These are phyloP conservation scores for Gastrolobium villosum DNA, from an alignment of 306 rosid species.

Conservation along the genomic window DNA sequence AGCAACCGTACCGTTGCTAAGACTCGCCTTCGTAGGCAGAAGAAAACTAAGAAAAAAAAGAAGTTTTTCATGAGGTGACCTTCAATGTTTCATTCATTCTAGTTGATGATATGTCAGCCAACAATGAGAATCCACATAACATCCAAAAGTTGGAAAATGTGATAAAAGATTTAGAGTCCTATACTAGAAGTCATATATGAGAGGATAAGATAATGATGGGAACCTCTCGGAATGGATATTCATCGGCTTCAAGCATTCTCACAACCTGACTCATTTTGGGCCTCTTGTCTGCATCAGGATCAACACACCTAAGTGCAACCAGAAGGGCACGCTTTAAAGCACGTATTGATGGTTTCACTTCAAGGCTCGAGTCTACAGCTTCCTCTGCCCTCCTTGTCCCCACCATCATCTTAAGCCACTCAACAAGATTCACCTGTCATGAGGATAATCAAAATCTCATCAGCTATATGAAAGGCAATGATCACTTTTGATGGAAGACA, in stretches of 20 bases:
- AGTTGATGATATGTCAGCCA: neutral
- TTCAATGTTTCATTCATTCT: neutral
- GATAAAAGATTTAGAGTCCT: constrained; percentile 23
- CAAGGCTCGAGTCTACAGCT: constrained; percentile 69
- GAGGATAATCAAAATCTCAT: constrained; percentile 16
- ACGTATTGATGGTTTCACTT: constrained; percentile 70
- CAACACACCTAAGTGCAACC: constrained; percentile 78
- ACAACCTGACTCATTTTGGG: constrained; percentile 87
- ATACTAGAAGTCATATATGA: neutral
- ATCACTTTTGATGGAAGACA: neutral
- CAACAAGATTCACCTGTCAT: constrained; percentile 82
- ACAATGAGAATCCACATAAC: neutral
- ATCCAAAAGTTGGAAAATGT: neutral
- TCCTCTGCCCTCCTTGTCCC: constrained; percentile 82
- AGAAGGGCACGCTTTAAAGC: constrained; percentile 75
- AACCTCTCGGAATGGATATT: constrained; percentile 79
- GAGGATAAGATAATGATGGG: neutral
- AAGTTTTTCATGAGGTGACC: neutral
- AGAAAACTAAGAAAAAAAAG: neutral
- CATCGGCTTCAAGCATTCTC: constrained; percentile 82
- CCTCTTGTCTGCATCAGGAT: constrained; percentile 75
- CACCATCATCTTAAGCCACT: constrained; percentile 87
- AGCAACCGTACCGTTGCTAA: too few species aligned
- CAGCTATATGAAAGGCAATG: neutral
- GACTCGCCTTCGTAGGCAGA: too few species aligned